Base-by-base conservation (phyloP, 495 filamentous ascomycete genomes). In the Zalerion maritima region DNA sequence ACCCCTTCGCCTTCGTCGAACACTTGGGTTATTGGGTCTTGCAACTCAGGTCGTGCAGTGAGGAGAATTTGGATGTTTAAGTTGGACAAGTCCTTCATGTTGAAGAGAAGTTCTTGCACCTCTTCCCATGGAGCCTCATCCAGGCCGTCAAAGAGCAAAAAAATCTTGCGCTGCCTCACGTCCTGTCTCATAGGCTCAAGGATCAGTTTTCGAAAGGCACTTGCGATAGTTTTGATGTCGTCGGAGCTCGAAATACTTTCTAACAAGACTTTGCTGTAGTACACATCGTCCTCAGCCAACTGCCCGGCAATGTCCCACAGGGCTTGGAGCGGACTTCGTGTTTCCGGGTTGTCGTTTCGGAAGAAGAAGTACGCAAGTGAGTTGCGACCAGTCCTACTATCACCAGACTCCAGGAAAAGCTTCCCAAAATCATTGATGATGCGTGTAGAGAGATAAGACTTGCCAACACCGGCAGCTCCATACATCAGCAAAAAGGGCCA, bases 321-420 rank as follows among this genome's bases (percentile, higher is more conserved):
- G 0, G 47, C 47, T 16, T 43, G 40, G 25, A 53, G 40, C 12
- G 47, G 31, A 1, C 42, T 47, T 14, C 52, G 15, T 3, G 45
- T 49, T 7, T 41, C 31, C 7, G 45, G 44, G 20, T 53, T 43
- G 21, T 55, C 38, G 24, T 46, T 47, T 25, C 45, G 50, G 45
- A 53, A 51, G 34, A 48, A 54, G 35, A 54, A 56, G 20, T 49
- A 56, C 2, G 24, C 51, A 11, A 51, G 31, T 4, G 41, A 52
- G 5, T 16, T 39, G 21, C 14, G 43, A 20, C 15, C 28, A 24
- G 29, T 15, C 24, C 7, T 25, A 29, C 20, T 16, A 24, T 36
- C 34, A 21, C 29, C 31, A 32, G 28, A 32, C 28, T 38, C 37
- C 3, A 41, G 28, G 10, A 36, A 26, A 27, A 16, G 28, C 26